Conservation (phyloP, 108 stramenopile species). For the Chaetoceros muelleri region DNA sequence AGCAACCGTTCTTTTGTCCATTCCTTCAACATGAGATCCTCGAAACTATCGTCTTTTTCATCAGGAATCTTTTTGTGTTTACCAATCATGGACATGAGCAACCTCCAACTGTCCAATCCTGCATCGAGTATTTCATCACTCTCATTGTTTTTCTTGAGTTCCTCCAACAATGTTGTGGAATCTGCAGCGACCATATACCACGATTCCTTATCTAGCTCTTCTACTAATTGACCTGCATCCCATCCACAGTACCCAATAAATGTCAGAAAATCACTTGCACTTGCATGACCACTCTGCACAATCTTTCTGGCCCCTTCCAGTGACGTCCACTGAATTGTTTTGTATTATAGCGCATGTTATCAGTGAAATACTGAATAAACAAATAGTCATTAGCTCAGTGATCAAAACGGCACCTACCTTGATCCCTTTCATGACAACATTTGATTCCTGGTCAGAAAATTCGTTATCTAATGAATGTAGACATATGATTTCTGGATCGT, state of each 20-base stretch:
- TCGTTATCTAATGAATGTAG: slow-evolving; percentile 28
- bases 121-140: slow-evolving; percentile 29
- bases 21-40: slow-evolving; percentile 48
- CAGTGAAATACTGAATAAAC: not conserved
- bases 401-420: slow-evolving; percentile 2
- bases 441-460: slow-evolving; percentile 19
- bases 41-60: slow-evolving; percentile 22
- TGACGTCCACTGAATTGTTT: slow-evolving; percentile 17
- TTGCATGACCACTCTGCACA: slow-evolving; percentile 20
- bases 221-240: slow-evolving; percentile 31
- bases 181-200: slow-evolving; percentile 40
- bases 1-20: slow-evolving; percentile 30
- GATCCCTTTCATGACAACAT: slow-evolving; percentile 23
- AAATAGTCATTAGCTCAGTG: not conserved
- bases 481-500: slow-evolving; percentile 24
- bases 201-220: slow-evolving; percentile 30
- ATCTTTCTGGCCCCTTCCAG: slow-evolving; percentile 25
- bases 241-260: slow-evolving; percentile 51
- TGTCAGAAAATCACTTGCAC: slow-evolving; percentile 19
- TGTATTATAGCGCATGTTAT: not conserved
- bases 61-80: slow-evolving; percentile 5
- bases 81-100: slow-evolving; percentile 25
- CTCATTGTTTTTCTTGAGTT: slow-evolving; percentile 10
- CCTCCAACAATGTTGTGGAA: slow-evolving; percentile 21
- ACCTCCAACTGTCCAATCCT: slow-evolving; percentile 38